phyloP scores from a whole-genome alignment of 148 eudicot species.

The Diospyros kaki region DNA sequence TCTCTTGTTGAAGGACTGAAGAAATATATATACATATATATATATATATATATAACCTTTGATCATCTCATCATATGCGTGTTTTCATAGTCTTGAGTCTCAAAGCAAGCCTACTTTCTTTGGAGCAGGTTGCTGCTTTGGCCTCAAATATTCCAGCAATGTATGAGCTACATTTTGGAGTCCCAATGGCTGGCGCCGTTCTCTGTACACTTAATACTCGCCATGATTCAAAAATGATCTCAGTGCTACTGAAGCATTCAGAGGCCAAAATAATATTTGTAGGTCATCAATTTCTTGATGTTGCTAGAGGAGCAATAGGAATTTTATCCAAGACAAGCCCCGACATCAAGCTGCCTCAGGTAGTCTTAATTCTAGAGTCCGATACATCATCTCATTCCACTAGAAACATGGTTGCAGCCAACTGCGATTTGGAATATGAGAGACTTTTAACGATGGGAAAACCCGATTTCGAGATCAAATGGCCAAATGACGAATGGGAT shows the following conservation, averaged over 20 bases:
- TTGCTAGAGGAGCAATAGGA: constrained; percentile 46
- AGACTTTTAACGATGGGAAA: constrained; percentile 38
- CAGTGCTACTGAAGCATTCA: constrained; percentile 55
- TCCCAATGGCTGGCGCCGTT: constrained; percentile 77
- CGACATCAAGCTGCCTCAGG: constrained; percentile 31
- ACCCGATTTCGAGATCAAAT: constrained; percentile 34
- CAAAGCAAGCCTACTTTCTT: not conserved
- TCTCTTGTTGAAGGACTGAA: constrained; percentile 4
- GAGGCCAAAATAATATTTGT: constrained; percentile 55
- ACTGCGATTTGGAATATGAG: constrained; percentile 40
- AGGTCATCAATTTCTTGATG: constrained; percentile 40
- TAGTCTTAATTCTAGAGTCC: constrained; percentile 41
- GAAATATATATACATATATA: not conserved
- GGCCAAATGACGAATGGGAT: constrained; percentile 58
- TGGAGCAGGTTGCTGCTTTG: constrained; percentile 57
- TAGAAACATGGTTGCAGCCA: not conserved
- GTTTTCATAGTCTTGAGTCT: not conserved
- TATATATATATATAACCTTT: not conserved
- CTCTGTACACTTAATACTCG: constrained; percentile 63
- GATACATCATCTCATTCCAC: constrained; percentile 8
- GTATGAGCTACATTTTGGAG: constrained; percentile 74
- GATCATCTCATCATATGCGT: not conserved
- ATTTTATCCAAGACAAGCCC: constrained; percentile 29
- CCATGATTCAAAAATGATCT: constrained; percentile 59
- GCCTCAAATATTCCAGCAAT: constrained; percentile 66